A percentile compares a stretch with the other conserved stretches of the same genome.
phyloP scores from a whole-genome alignment of 805 yeast species.

The Candida montana region DNA sequence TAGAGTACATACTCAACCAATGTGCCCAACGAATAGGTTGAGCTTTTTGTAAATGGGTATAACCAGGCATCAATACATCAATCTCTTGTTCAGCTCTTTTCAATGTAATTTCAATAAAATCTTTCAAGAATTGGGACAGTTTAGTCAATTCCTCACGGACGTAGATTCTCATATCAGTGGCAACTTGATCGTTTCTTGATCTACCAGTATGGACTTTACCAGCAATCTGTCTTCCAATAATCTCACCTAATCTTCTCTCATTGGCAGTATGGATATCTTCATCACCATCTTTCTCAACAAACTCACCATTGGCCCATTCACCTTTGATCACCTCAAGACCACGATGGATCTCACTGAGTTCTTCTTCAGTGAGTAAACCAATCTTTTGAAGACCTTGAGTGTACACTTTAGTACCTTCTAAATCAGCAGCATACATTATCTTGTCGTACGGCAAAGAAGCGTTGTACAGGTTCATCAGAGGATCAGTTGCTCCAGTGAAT shows the following conservation, averaged over 20 bases:
- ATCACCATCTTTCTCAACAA: constrained; percentile 80
- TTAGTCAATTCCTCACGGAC: constrained; percentile 72
- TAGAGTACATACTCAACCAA: constrained; percentile 92
- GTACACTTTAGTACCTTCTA: constrained; percentile 91
- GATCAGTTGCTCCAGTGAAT: constrained; percentile 95
- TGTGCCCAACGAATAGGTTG: constrained; percentile 99
- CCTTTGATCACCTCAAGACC: constrained; percentile 67
- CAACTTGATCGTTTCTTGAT: constrained; percentile 97
- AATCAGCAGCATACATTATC: constrained; percentile 90
- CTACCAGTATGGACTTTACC: constrained; percentile 99
- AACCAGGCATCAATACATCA: constrained; percentile 96
- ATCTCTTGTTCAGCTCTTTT: constrained; percentile 81
- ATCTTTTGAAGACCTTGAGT: constrained; percentile 80
- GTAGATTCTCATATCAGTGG: constrained; percentile 95
- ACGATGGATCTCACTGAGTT: constrained; percentile 72
- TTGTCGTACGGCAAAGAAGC: constrained; percentile 96
- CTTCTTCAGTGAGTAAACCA: constrained; percentile 67
- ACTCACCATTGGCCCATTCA: constrained; percentile 75
- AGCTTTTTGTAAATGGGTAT: constrained; percentile 96
- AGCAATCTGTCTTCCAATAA: constrained; percentile 87
- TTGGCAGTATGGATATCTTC: constrained; percentile 99
- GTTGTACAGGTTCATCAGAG: constrained; percentile 94
- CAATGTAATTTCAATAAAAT: constrained; percentile 61
- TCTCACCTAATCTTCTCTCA: constrained; percentile 94
- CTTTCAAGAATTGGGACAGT: constrained; percentile 48